Conservation (phyloP, 2,329 filamentous ascomycete species). For the Fusarium austroafricanum region DNA sequence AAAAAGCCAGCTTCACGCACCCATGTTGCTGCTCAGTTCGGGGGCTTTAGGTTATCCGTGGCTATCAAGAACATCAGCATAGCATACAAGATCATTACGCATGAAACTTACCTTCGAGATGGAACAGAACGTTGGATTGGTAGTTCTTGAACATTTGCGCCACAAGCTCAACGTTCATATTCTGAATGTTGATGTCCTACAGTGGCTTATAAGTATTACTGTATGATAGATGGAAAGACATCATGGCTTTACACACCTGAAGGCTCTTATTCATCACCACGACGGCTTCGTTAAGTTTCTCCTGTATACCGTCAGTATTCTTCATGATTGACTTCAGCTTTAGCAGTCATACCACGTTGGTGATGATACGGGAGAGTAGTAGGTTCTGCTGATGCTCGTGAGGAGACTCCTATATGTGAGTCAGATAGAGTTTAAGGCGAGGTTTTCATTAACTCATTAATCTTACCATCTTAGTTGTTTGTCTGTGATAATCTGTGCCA, state of each 20-base stretch:
- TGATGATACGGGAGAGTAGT: constrained; percentile 93
- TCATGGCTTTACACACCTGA: constrained; percentile 65
- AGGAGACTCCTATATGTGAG: constrained; percentile 78
- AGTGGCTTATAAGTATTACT: constrained; percentile 1
- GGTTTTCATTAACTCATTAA: neutral
- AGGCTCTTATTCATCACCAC: constrained; percentile 93
- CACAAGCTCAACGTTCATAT: constrained; percentile 98
- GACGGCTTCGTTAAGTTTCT: constrained; percentile 96
- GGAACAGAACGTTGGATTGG: constrained; percentile 96
- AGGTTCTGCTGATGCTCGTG: constrained; percentile 98
- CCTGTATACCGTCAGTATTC: constrained; percentile 63
- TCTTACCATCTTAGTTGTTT: constrained; percentile 26
- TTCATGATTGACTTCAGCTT: neutral
- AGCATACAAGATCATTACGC: too few species aligned
- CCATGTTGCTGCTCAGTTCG: constrained; percentile 49
- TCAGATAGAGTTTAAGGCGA: neutral
- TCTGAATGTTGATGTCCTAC: constrained; percentile 96
- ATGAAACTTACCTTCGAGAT: constrained; percentile 81
- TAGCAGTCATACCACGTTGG: constrained; percentile 82
- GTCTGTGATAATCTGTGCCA: neutral
- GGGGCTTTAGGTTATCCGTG: constrained; percentile 85
- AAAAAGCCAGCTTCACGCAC: neutral
- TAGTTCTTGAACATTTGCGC: constrained; percentile 99
- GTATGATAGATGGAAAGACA: neutral
- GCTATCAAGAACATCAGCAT: constrained; percentile 60